Base-by-base conservation (phyloP, 495 filamentous ascomycete genomes). In the Aspergillus saccharolyticus region DNA sequence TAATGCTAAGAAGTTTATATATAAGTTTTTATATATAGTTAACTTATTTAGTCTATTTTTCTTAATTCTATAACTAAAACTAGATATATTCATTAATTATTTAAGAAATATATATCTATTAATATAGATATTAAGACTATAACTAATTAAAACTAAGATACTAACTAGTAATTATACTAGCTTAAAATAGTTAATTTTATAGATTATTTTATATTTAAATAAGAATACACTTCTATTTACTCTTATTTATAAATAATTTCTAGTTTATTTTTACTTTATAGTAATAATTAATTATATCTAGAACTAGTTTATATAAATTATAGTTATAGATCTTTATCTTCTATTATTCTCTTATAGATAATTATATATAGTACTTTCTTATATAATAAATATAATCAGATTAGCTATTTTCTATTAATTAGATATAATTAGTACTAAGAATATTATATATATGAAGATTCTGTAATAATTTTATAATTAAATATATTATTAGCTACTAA, bases 71-170 rank as follows among this genome's bases (percentile, higher is more conserved):
- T 18, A 44, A 43, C 42, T 16, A 18, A 43, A 43, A 7, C 17
- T 30, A 21, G 25, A 28, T 45, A 17, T 45, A 17, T 14, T 45
- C 7, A 50, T 15, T 50, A 18, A 8, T 50, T 50, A 53, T 10
- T 54, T 54, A 44, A 8, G 24, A 54, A 46, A 44, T 54, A 44
- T 54, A 44, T 54, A 44, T 54, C 8, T 44, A 54, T 15, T 24
- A 22, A 21, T 28, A 28, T 28, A 28, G 25, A 28, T 28, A 4
- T 9, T 28, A 9, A 3, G 25, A 4, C 25, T 28, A 28, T 9
- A 28, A 9, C 25, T 28, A 28, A 28, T 28, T 28, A 28, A 28
- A 28, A 28, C 9, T 28, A 28, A 28, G 25, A 4, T 28, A 4
- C 9, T 28, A 28, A 28, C 9, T 28, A 28, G 9, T 28, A 28